A percentile compares a stretch with the other conserved stretches of the same genome.
phyloP scores from a whole-genome alignment of 2,329 filamentous ascomycete species.

The Arthrobotrys pseudoclavata region DNA sequence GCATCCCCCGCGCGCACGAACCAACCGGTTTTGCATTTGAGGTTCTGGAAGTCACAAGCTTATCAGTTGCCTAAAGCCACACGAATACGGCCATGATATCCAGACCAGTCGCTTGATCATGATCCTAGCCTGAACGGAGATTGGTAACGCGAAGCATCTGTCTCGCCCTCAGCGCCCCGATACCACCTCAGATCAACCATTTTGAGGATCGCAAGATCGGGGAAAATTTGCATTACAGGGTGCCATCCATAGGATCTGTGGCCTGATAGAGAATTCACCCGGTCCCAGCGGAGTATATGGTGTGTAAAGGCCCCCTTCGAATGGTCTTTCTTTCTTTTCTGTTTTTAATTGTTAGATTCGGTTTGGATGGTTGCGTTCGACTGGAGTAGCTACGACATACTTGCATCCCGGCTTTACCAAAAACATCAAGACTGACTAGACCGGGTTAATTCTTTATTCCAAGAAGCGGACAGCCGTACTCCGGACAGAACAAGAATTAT shows the following conservation, averaged over 20 bases:
- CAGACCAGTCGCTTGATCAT: constrained; percentile 16
- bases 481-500: background rate
- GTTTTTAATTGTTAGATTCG: constrained; percentile 1
- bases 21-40: constrained; percentile 35
- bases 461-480: constrained; percentile 4
- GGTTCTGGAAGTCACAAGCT: constrained; percentile 33
- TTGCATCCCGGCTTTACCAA: constrained; percentile 53
- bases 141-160: constrained; percentile 52
- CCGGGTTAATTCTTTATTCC: constrained; percentile 19
- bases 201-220: constrained; percentile 36
- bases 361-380: background rate
- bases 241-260: constrained; percentile 37
- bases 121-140: constrained; percentile 49
- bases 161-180: constrained; percentile 47
- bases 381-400: constrained; percentile 17
- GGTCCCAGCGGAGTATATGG: constrained; percentile 44
- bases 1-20: constrained; percentile 37
- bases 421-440: constrained; percentile 52
- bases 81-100: constrained; percentile 40
- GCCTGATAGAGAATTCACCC: constrained; percentile 47
- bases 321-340: background rate
- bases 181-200: constrained; percentile 58
- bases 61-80: constrained; percentile 39
- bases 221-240: constrained; percentile 11
- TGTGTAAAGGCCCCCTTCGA: constrained; percentile 33